Evolutionary conservation across 768 basidiomycete genomes (phyloP).

Genomic region (Suillus lakei): DNA sequence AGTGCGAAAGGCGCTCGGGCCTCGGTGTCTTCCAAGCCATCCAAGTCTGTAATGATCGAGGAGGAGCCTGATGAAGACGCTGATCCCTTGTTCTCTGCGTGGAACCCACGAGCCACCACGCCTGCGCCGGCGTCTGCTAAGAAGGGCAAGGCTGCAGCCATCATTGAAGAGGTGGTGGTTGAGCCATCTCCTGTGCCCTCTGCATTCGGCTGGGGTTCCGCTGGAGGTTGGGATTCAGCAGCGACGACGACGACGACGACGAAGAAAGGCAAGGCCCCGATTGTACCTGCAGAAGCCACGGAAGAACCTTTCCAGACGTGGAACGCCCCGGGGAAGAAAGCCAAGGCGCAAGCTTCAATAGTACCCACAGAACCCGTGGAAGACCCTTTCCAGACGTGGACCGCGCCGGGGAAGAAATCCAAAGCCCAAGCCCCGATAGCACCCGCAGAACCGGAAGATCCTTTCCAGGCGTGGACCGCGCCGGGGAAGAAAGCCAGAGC

Average conservation of each 20-base stretch:
- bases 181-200: slow-evolving; percentile 17
- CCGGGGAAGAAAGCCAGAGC: slow-evolving; percentile 23
- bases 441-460: neutral
- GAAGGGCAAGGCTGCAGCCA: slow-evolving; percentile 17
- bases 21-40: slow-evolving; percentile 21
- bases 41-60: slow-evolving; percentile 29
- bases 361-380: neutral
- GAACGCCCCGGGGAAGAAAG: slow-evolving; percentile 17
- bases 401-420: slow-evolving; percentile 18
- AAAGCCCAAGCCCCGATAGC: slow-evolving; percentile 15
- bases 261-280: slow-evolving; percentile 22
- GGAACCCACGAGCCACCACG: neutral
- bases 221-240: slow-evolving; percentile 8
- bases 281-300: neutral
- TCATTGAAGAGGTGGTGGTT: slow-evolving; percentile 16
- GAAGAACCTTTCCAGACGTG: neutral
- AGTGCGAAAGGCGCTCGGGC: slow-evolving; percentile 19
- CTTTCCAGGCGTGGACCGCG: neutral
- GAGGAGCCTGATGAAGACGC: slow-evolving; percentile 33
- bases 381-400: neutral
- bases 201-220: slow-evolving; percentile 19
- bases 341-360: slow-evolving; percentile 13
- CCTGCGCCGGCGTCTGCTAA: neutral
- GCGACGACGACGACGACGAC: slow-evolving; percentile 13
- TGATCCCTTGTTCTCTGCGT: slow-evolving; percentile 17